phyloP scores from a whole-genome alignment of 2,329 filamentous ascomycete genomes.

The Botrytis tulipae region DNA sequence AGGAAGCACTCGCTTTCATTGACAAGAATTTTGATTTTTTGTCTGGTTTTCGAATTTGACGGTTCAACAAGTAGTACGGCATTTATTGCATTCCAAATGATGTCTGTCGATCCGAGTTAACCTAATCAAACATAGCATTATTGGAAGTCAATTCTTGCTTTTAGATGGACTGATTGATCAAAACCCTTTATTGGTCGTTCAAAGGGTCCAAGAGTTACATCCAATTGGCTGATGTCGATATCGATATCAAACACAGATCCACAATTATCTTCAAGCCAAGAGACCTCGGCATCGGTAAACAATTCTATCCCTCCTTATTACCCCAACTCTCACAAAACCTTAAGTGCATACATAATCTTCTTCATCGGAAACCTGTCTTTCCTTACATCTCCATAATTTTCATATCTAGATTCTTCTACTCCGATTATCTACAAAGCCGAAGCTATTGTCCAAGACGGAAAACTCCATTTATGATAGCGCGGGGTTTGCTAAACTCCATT shows the following conservation, averaged over 20 bases:
- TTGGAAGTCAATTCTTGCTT: not conserved
- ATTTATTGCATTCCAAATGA: not conserved
- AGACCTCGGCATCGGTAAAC: conserved; percentile 8
- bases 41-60: not conserved
- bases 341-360: not conserved
- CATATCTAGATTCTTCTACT: not conserved
- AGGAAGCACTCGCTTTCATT: not conserved
- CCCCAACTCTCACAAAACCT: not conserved
- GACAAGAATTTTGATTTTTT: too few relatives aligned
- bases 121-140: not conserved
- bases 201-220: not conserved
- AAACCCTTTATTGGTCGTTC: not conserved
- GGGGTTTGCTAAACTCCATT: not conserved
- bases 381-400: not conserved
- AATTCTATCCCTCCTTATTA: not conserved
- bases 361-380: not conserved
- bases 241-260: not conserved
- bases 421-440: not conserved
- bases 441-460: not conserved
- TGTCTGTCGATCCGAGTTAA: not conserved
- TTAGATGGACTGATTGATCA: not conserved
- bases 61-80: not conserved
- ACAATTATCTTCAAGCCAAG: not conserved
- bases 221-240: not conserved
- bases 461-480: not conserved